These are phyloP conservation scores for Botrytis hyacinthi DNA, from an alignment of 2,329 filamentous ascomycete genomes.

Conservation along the genomic window DNA sequence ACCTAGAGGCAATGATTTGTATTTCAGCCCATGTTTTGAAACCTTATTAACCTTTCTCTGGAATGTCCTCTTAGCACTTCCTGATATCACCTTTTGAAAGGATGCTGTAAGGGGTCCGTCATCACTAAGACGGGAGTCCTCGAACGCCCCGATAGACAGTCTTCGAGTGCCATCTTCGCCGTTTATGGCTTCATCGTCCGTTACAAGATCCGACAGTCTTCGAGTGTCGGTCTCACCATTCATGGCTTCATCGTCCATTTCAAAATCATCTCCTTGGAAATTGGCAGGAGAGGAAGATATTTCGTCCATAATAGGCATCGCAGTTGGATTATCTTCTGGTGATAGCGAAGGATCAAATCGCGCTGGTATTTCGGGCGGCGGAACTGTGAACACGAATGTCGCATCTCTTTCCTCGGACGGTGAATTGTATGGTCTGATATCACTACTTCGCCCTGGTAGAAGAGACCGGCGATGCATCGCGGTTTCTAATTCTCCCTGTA, in stretches of 20 bases:
- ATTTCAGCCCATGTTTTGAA: slow-evolving; percentile 71
- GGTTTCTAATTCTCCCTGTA: not conserved
- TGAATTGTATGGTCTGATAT: slow-evolving; percentile 33
- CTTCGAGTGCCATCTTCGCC: not conserved
- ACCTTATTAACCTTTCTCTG: slow-evolving; percentile 51
- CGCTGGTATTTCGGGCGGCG: slow-evolving; percentile 29
- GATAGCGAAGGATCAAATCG: slow-evolving; percentile 7
- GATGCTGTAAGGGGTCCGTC: not conserved
- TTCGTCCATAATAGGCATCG: not conserved
- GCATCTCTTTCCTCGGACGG: slow-evolving; percentile 37
- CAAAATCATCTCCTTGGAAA: not conserved
- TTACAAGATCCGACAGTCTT: not conserved
- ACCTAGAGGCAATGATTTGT: slow-evolving; percentile 69
- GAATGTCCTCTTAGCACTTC: not conserved
- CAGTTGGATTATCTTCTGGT: not conserved
- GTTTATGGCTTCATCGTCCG: slow-evolving; percentile 11
- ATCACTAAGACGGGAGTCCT: not conserved
- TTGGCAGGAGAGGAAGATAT: not conserved
- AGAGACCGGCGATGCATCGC: slow-evolving; percentile 25
- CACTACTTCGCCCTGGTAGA: slow-evolving; percentile 33
- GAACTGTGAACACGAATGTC: slow-evolving; percentile 38
- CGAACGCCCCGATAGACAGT: not conserved
- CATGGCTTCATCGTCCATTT: slow-evolving; percentile 1
- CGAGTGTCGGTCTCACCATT: not conserved
- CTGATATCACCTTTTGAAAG: not conserved